Percentiles rank a stretch among this genome's conserved stretches.
Evolutionary conservation across 345 rosid genomes (phyloP).

Genomic region (Heritiera fomes): DNA sequence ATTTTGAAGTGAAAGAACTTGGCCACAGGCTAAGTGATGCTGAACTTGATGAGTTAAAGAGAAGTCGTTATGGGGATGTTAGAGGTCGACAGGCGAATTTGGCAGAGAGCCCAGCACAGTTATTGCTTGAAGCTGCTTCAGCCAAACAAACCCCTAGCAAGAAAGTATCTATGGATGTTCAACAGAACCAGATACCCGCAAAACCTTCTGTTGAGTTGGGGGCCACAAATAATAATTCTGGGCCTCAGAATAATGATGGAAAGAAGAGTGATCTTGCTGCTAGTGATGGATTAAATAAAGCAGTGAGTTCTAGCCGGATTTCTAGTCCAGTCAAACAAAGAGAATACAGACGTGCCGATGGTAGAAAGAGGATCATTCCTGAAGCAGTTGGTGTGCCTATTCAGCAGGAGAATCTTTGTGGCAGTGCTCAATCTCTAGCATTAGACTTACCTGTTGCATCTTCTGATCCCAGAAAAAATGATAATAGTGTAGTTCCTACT

Average conservation of each 20-base stretch:
- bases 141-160: slow-evolving; percentile 67
- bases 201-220: slow-evolving; percentile 58
- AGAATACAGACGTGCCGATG: slow-evolving; percentile 95
- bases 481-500: slow-evolving; percentile 43
- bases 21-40: slow-evolving; percentile 70
- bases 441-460: slow-evolving; percentile 43
- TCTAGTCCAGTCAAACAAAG: slow-evolving; percentile 90
- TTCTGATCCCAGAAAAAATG: slow-evolving; percentile 46
- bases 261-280: slow-evolving; percentile 45
- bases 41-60: slow-evolving; percentile 90
- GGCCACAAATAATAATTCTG: slow-evolving; percentile 47
- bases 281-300: slow-evolving; percentile 60
- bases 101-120: slow-evolving; percentile 91
- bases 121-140: slow-evolving; percentile 90
- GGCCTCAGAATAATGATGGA: slow-evolving; percentile 54
- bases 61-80: slow-evolving; percentile 91
- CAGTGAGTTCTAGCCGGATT: slow-evolving; percentile 43
- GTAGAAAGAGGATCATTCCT: slow-evolving; percentile 96
- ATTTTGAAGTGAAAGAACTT: slow-evolving; percentile 81
- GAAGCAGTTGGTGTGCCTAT: slow-evolving; percentile 89
- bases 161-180: slow-evolving; percentile 59
- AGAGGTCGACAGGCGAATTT: slow-evolving; percentile 91
- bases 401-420: slow-evolving; percentile 54
- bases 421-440: slow-evolving; percentile 38
- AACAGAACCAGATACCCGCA: slow-evolving; percentile 48